These are phyloP conservation scores for Ziziphus jujuba DNA, from an alignment of 306 rosid species.

Conservation along the genomic window DNA sequence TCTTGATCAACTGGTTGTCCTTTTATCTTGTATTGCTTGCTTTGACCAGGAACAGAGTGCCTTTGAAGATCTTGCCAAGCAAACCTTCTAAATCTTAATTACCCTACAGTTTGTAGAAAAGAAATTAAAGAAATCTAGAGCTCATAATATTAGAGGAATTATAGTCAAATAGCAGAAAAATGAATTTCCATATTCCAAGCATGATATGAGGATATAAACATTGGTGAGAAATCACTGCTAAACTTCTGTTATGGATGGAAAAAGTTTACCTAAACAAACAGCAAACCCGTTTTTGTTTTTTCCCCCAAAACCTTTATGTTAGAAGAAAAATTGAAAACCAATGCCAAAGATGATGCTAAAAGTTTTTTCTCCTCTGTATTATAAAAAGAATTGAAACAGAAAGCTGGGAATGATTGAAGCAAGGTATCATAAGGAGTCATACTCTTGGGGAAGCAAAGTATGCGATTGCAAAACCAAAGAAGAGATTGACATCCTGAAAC, in stretches of 20 bases:
- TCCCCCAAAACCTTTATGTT: not conserved
- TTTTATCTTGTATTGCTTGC: no score
- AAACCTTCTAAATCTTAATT: no score
- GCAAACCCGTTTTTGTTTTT: not conserved
- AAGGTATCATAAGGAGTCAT: conserved; percentile 19
- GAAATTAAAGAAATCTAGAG: no score
- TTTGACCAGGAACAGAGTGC: no score
- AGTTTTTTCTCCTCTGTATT: not conserved
- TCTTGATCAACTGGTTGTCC: no score
- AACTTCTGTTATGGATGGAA: not conserved
- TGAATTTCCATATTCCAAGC: no score
- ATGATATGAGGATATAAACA: no score
- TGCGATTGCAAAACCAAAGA: not conserved
- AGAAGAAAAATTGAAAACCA: not conserved
- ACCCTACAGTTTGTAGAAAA: no score
- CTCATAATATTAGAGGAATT: no score
- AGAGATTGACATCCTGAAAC: not conserved
- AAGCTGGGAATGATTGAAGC: conserved; percentile 10
- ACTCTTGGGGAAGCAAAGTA: conserved; percentile 26
- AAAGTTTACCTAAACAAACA: conserved; percentile 13
- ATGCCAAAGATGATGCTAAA: not conserved
- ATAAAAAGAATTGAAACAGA: conserved; percentile 1
- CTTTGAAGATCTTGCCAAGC: no score
- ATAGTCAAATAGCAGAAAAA: no score
- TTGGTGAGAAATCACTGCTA: no score